These are phyloP conservation scores for Pythium utonaiense DNA, from an alignment of 352 stramenopile species.

Conservation along the genomic window DNA sequence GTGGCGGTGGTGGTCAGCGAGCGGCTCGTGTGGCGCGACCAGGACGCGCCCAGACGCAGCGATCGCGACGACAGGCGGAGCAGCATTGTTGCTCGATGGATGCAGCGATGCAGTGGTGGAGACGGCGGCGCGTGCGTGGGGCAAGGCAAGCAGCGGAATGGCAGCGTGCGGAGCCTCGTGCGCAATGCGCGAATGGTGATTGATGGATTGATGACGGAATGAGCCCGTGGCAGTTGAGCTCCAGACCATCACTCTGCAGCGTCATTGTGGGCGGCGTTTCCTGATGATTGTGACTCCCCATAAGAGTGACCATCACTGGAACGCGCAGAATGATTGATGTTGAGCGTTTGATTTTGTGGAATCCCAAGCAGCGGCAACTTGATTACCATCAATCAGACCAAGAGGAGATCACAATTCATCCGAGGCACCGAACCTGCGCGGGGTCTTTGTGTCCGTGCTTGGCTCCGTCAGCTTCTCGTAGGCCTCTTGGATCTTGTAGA, in stretches of 20 bases:
- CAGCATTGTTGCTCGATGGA: background rate
- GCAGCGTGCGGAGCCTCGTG: too few species aligned
- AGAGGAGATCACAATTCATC: background rate
- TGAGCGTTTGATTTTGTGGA: too few species aligned
- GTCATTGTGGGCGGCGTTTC: too few species aligned
- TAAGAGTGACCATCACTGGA: background rate
- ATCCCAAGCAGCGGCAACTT: too few species aligned
- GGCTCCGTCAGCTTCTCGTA: constrained; percentile 24
- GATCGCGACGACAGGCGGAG: background rate
- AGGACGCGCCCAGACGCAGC: background rate
- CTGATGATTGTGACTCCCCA: background rate
- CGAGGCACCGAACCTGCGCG: background rate
- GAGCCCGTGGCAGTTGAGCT: background rate
- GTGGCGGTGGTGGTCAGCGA: background rate
- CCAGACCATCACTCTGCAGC: background rate
- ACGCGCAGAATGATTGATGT: too few species aligned
- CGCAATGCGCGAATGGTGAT: background rate
- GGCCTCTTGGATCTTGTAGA: constrained; percentile 25
- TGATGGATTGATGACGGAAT: background rate
- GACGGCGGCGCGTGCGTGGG: background rate
- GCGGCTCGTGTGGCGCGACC: background rate
- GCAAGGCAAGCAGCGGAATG: background rate
- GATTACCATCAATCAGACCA: too few species aligned
- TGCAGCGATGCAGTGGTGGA: background rate
- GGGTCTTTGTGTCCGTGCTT: background rate